Conservation (phyloP, 768 basidiomycete genomes). For the Lentinula aciculospora region DNA sequence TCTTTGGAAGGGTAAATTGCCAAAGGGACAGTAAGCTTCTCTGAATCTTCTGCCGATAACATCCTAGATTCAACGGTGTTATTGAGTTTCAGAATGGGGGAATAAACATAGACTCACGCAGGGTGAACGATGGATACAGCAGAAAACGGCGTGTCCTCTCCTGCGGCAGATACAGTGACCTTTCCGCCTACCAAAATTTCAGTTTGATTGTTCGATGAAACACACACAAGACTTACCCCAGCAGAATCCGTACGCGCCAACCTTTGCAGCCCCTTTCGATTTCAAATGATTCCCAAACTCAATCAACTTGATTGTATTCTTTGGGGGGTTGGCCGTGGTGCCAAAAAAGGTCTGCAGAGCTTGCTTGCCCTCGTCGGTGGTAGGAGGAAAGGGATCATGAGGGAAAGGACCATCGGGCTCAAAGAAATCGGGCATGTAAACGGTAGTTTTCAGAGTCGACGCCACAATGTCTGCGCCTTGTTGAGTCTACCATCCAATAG, state of each 20-base stretch:
- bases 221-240: constrained; percentile 48
- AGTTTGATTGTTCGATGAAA: too few species aligned
- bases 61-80: constrained; percentile 27
- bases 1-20: constrained; percentile 54
- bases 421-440: constrained; percentile 68
- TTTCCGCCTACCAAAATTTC: constrained; percentile 35
- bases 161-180: constrained; percentile 36
- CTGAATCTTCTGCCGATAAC: constrained; percentile 45
- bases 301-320: constrained; percentile 32
- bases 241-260: constrained; percentile 53
- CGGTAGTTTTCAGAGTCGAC: constrained; percentile 40
- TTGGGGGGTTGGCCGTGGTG: constrained; percentile 38
- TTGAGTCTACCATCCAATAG: constrained; percentile 32
- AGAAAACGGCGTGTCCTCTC: constrained; percentile 35
- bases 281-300: constrained; percentile 37
- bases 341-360: constrained; percentile 56
- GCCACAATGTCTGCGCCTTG: constrained; percentile 64
- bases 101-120: constrained; percentile 33
- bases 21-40: constrained; percentile 45
- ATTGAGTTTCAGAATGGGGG: not conserved
- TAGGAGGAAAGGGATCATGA: constrained; percentile 45
- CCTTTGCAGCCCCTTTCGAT: constrained; percentile 33
- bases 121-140: constrained; percentile 52
- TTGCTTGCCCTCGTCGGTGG: constrained; percentile 43
- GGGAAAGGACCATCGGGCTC: constrained; percentile 46